These are phyloP conservation scores for Aspergillus arachidicola DNA, from an alignment of 2,329 filamentous ascomycete genomes.

Conservation along the genomic window DNA sequence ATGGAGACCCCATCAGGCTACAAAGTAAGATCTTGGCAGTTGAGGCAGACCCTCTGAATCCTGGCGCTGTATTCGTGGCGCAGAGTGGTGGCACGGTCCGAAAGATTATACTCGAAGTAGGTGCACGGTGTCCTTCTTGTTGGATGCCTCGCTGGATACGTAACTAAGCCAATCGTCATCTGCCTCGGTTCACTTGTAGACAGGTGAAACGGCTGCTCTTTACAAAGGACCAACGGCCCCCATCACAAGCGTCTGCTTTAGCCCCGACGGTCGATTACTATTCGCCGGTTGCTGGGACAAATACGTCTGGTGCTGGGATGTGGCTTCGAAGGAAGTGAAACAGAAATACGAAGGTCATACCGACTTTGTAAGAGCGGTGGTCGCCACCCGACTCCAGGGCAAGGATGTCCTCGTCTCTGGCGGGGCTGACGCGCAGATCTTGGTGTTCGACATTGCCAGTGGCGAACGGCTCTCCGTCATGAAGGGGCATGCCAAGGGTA, in stretches of 20 bases:
- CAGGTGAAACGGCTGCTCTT: conserved; percentile 46
- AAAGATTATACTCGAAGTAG: conserved; percentile 73
- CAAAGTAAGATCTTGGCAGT: conserved; percentile 85
- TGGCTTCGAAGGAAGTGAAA: conserved; percentile 57
- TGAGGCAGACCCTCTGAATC: conserved; percentile 65
- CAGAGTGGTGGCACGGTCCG: conserved; percentile 84
- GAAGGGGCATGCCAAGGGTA: conserved; percentile 74
- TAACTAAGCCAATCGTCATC: conserved; percentile 16
- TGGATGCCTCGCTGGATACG: conserved; percentile 9
- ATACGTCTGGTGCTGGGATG: conserved; percentile 81
- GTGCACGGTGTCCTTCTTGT: conserved; percentile 40
- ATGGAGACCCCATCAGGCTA: conserved; percentile 78
- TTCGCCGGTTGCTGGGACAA: conserved; percentile 97
- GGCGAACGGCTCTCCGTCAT: conserved; percentile 73
- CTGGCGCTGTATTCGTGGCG: conserved; percentile 71
- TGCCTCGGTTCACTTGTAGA: conserved; percentile 35
- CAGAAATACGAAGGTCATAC: conserved; percentile 73
- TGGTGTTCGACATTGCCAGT: conserved; percentile 77
- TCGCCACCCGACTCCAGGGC: conserved; percentile 62
- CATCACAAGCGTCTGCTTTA: conserved; percentile 73
- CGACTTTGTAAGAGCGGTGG: conserved; percentile 87
- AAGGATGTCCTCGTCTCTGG: conserved; percentile 71
- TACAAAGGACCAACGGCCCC: conserved; percentile 80
- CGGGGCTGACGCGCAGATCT: conserved; percentile 75
- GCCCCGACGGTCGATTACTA: conserved; percentile 59